Evolutionary conservation across 1,139 yeast species (phyloP).

Genomic region (Yamadazyma triangularis): DNA sequence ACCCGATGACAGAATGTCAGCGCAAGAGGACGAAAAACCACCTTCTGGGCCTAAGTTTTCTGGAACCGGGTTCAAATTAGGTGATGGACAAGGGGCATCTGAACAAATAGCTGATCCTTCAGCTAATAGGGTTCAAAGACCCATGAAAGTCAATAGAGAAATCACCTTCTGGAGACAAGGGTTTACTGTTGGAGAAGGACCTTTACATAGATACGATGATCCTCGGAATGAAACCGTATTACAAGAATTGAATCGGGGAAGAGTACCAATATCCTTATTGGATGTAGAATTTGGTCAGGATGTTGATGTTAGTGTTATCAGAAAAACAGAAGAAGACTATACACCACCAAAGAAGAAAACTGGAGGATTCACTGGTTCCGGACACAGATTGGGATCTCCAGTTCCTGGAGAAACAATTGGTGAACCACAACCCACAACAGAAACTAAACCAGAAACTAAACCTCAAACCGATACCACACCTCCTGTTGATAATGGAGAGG

Average conservation of each 20-base stretch:
- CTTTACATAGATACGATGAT: constrained; percentile 81
- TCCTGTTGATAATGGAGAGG: constrained; percentile 34
- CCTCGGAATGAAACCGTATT: constrained; percentile 76
- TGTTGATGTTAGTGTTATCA: constrained; percentile 88
- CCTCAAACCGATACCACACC: constrained; percentile 5
- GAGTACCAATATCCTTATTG: constrained; percentile 85
- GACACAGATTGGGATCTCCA: constrained; percentile 89
- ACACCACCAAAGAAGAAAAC: constrained; percentile 60
- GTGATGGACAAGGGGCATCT: constrained; percentile 53
- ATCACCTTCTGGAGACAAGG: constrained; percentile 97
- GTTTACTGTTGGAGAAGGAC: constrained; percentile 90
- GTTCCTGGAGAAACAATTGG: constrained; percentile 72
- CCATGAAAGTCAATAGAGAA: constrained; percentile 59
- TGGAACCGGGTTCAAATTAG: constrained; percentile 82
- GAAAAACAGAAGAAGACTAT: constrained; percentile 78
- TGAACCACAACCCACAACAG: constrained; percentile 7
- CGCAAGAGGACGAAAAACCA: constrained; percentile 13
- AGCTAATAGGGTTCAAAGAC: constrained; percentile 25
- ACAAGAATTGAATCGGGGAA: constrained; percentile 78
- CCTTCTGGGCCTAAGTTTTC: constrained; percentile 28
- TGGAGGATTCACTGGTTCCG: constrained; percentile 77
- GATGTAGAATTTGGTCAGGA: constrained; percentile 88
- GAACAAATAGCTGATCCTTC: constrained; percentile 28
- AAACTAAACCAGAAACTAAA: constrained; percentile 1
- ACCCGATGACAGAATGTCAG: constrained; percentile 43